A percentile compares a stretch with the other conserved stretches of the same genome.
phyloP scores from a whole-genome alignment of 495 filamentous ascomycete species.

The Pyrenula massariospora region DNA sequence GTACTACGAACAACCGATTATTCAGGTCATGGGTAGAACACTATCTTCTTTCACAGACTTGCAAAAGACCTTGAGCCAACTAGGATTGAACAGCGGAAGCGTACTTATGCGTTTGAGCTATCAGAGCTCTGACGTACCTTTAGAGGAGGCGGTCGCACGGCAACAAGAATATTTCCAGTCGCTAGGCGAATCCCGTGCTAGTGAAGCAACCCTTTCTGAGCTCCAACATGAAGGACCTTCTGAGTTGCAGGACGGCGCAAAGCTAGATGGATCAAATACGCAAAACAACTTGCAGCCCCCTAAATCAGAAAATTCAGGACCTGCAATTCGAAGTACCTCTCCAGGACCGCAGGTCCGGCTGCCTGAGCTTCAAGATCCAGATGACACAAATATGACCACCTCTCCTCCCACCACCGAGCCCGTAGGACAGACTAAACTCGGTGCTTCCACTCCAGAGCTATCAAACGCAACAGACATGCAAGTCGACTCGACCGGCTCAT shows the following conservation, averaged over 20 bases:
- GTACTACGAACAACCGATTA: constrained; percentile 75
- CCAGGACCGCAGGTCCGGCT: neutral
- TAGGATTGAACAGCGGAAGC: constrained; percentile 76
- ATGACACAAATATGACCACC: neutral
- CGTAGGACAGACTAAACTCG: constrained; percentile 1
- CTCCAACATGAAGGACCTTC: neutral
- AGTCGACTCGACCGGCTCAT: constrained; percentile 5
- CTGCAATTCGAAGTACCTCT: neutral
- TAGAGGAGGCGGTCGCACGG: constrained; percentile 75
- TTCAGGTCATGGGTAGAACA: constrained; percentile 70
- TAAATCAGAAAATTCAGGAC: neutral
- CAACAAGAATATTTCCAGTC: constrained; percentile 60
- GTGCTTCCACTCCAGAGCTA: constrained; percentile 3
- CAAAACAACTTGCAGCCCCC: neutral
- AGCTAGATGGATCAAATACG: neutral
- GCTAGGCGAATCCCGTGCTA: constrained; percentile 15
- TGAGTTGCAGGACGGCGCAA: neutral
- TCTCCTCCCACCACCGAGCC: neutral
- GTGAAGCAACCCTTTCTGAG: neutral
- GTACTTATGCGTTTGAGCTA: constrained; percentile 68
- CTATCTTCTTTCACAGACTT: constrained; percentile 65
- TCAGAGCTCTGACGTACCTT: constrained; percentile 57
- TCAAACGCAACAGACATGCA: neutral
- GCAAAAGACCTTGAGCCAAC: constrained; percentile 75
- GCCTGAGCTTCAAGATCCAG: neutral